phyloP scores from a whole-genome alignment of 345 rosid genomes.

The Orychophragmus violaceus region DNA sequence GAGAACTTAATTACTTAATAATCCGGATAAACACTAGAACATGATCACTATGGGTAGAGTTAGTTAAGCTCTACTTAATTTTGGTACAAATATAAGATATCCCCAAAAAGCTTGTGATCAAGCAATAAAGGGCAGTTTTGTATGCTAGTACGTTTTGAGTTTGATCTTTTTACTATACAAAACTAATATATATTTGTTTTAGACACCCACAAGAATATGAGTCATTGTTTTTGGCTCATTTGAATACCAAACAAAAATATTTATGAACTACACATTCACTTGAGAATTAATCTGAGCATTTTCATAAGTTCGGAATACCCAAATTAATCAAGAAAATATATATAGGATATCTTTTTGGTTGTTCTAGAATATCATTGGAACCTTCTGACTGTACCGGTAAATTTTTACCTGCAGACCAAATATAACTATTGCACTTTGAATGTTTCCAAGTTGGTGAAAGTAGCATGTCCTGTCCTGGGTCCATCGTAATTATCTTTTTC shows the following conservation, averaged over 20 bases:
- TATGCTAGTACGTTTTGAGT: no score
- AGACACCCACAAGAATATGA: no score
- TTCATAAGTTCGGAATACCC: no score
- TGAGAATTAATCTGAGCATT: no score
- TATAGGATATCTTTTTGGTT: neutral
- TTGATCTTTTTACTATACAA: no score
- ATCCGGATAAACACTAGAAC: neutral
- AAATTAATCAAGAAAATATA: no score
- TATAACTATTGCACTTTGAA: slow-evolving; percentile 13
- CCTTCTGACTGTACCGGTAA: neutral
- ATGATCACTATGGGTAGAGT: neutral
- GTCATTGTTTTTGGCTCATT: no score
- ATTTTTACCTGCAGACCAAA: neutral
- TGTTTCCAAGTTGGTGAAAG: slow-evolving; percentile 21
- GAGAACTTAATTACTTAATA: neutral
- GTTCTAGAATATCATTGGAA: neutral
- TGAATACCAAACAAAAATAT: no score
- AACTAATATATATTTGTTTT: no score
- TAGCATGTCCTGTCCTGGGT: slow-evolving; percentile 24
- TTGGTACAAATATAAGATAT: neutral
- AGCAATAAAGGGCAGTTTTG: no score
- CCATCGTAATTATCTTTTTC: slow-evolving; percentile 22
- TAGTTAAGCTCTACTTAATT: neutral
- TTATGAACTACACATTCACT: no score
- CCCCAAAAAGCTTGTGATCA: no score